Percentiles rank a stretch among this genome's conserved stretches.
Conservation (phyloP, 208 protist species). For the Spongospora subterranea region DNA sequence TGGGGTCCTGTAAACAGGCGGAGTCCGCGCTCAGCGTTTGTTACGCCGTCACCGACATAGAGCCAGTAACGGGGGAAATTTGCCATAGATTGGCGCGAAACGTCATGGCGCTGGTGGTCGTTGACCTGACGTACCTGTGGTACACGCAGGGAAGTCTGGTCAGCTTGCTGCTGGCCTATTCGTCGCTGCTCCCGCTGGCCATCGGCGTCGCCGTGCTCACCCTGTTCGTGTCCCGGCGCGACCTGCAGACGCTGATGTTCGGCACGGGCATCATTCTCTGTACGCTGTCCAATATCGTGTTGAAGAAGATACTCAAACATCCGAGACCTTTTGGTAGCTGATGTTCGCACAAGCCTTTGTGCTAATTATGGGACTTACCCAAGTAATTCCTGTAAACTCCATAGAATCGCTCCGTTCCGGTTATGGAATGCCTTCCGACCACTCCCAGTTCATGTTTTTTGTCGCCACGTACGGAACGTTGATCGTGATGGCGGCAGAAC, state of each 20-base stretch:
- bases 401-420: conserved; percentile 35
- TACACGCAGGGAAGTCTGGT: not conserved
- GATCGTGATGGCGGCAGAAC: not conserved
- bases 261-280: not conserved
- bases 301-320: conserved; percentile 4
- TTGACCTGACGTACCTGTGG: conserved; percentile 22
- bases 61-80: too few species aligned
- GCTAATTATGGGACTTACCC: not conserved
- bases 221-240: not conserved
- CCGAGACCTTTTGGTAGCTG: not conserved
- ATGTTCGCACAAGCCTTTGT: not conserved
- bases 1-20: too few species aligned
- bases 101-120: not conserved
- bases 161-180: conserved; percentile 46
- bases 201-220: conserved; percentile 6
- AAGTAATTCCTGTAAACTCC: not conserved
- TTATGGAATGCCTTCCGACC: conserved; percentile 52
- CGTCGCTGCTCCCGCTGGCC: conserved; percentile 26
- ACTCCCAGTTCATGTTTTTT: conserved; percentile 56
- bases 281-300: not conserved
- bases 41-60: too few species aligned
- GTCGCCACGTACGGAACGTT: not conserved
- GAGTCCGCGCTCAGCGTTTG: too few species aligned
- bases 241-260: conserved; percentile 1
- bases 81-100: too few species aligned